Evolutionary conservation across 2,329 filamentous ascomycete genomes (phyloP), one percentile per base, ranked within the genome.

Genomic region (Bipolaris cookei): DNA sequence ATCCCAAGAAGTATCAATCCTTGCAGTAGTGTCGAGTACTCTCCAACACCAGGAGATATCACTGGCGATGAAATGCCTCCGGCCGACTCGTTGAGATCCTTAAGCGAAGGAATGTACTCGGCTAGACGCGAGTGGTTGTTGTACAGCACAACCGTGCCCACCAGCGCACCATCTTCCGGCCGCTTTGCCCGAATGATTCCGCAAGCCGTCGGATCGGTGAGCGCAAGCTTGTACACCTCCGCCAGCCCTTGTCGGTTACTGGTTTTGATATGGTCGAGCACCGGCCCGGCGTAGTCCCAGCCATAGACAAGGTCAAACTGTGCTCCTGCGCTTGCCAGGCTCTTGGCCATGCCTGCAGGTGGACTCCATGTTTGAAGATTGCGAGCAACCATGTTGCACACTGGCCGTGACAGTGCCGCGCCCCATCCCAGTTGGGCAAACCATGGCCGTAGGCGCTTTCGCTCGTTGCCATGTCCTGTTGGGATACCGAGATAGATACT

Each of bases 341-440:
- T 90, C 68, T 89, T 88, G 1, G 89, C 83, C 65, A 96, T 84
- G 0, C 90, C 90, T 37, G 93, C 88, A 0, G 92, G 91, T 6
- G 90, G 86, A 5, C 82, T 79, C 92, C 92, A 96, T 11, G 82
- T 83, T 21, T 82, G 76, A n/a, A 96, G 79, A 64, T 92, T 89
- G 34, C 85, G 84, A 46, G 95, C 88, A 2, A 88, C 79, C 83
- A 96, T 88, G 72, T 89, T 92, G 67, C 85, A 88, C 0, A 90
- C 83, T 0, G 86, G 80, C 10, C 84, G 82, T 1, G 86, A 86
- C 4, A 87, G 79, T 0, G 85, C 82, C 2, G 84, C 89, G 68
- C 96, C 92, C 93, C 93, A 97, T 13, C 94, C 93, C 44, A 92
- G 84, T 63, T 89, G 91, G n/a, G 88, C 86, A 74, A 97, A 97